Conservation (phyloP, 2,329 filamentous ascomycete genomes). For the Fonsecaea multimorphosa region DNA sequence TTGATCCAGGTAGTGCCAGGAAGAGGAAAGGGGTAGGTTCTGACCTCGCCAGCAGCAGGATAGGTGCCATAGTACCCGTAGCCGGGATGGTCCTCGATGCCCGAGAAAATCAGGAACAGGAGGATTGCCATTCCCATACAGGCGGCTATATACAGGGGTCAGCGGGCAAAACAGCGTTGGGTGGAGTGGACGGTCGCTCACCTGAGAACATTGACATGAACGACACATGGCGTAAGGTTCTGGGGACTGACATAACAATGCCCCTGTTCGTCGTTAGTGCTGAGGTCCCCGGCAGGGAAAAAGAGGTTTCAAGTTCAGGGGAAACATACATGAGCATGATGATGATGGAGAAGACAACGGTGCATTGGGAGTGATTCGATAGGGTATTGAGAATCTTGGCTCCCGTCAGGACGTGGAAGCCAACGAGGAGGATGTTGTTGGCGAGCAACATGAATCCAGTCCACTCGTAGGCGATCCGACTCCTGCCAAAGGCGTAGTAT, state of each 20-base stretch:
- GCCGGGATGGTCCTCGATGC: slow-evolving; percentile 53
- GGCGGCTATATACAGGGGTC: slow-evolving; percentile 40
- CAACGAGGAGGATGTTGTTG: slow-evolving; percentile 60
- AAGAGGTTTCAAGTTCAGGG: slow-evolving; percentile 87
- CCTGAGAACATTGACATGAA: slow-evolving; percentile 59
- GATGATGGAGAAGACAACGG: slow-evolving; percentile 57
- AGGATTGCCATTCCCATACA: slow-evolving; percentile 58
- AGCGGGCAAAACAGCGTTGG: slow-evolving; percentile 29
- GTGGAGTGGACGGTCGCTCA: slow-evolving; percentile 67
- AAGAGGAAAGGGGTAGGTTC: slow-evolving; percentile 56
- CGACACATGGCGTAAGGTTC: slow-evolving; percentile 56
- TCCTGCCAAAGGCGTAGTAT: slow-evolving; percentile 55
- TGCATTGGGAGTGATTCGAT: slow-evolving; percentile 57
- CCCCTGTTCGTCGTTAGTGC: slow-evolving; percentile 39
- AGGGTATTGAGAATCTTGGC: slow-evolving; percentile 59
- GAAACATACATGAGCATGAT: slow-evolving; percentile 57
- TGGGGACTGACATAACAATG: slow-evolving; percentile 54
- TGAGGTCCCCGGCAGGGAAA: slow-evolving; percentile 75
- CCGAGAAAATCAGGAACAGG: slow-evolving; percentile 57
- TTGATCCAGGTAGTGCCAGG: slow-evolving; percentile 55
- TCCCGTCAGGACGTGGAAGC: slow-evolving; percentile 58
- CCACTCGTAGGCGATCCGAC: slow-evolving; percentile 53
- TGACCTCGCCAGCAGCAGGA: slow-evolving; percentile 52
- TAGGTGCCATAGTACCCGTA: slow-evolving; percentile 57
- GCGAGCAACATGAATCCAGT: slow-evolving; percentile 56